Evolutionary conservation across 2,329 filamentous ascomycete species (phyloP), one percentile per base, ranked within the genome.

Genomic region (Sporothrix inflata): DNA sequence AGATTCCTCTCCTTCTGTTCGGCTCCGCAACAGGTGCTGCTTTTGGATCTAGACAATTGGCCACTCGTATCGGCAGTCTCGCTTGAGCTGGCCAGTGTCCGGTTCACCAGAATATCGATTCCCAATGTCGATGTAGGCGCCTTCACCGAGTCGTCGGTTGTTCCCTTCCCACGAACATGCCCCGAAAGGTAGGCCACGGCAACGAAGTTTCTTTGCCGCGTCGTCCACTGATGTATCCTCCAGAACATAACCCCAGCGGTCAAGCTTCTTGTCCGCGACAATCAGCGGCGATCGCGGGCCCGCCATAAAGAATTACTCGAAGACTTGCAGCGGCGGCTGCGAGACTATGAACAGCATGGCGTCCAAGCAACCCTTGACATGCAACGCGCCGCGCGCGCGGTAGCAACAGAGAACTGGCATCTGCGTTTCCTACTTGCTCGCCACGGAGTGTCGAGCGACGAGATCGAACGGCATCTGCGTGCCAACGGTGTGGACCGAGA

Each of bases 301-400:
- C 85, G 86, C 49, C 84, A 82, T 45, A 84, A 84, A 73, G 85
- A 86, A 74, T 84, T 85, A 72, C 78, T 88, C 71, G 82, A 84
- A 68, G 80, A 81, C 14, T 79, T 89, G 73, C 84, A 87, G 76
- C 79, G 76, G 30, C 81, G 82, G 60, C 74, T 88, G 51, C 80
- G 81, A 27, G 84, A 55, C 51, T 55, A 55, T 84, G 40, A 85
- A 84, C 76, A 84, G 87, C 79, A 79, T 78, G 21, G 81, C 78
- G 81, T 85, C 14, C 81, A 83, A 70, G 87, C 86, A 4, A 85
- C 85, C 2, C 75, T 84, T 12, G 84, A 86, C 76, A 86, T 89
- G 83, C 87, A 89, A 77, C 81, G 80, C 45, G 85, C 84, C 0
- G 86, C 87, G 7, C 82, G 85, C 30, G 81, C 79, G 71, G 85